phyloP scores from a whole-genome alignment of 352 stramenopile genomes.

The Globisporangium sylvaticum region DNA sequence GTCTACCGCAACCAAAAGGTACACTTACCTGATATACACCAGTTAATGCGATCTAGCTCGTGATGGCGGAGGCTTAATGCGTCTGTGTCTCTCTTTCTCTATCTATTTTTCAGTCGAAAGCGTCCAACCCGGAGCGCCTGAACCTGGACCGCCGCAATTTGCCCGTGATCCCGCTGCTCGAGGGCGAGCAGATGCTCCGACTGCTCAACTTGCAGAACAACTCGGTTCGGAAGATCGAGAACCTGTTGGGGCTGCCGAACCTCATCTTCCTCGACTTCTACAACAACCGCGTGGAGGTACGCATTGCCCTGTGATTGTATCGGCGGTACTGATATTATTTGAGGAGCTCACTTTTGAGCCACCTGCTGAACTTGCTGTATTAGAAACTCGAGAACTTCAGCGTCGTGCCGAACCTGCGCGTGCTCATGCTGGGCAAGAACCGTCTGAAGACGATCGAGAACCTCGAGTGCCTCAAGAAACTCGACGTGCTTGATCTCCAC shows the following conservation, averaged over 20 bases:
- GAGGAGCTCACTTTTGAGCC: background rate
- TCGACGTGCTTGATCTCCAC: conserved; percentile 92
- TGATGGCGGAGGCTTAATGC: background rate
- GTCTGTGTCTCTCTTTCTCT: background rate
- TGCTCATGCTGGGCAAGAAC: conserved; percentile 93
- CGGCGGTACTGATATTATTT: background rate
- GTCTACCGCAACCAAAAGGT: conserved; percentile 75
- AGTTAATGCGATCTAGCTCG: background rate
- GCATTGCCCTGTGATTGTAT: background rate
- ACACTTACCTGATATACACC: background rate
- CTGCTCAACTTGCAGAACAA: conserved; percentile 93
- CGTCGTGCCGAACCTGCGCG: conserved; percentile 76
- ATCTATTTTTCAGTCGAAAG: conserved; percentile 36
- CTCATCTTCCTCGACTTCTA: conserved; percentile 93
- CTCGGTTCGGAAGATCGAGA: conserved; percentile 77
- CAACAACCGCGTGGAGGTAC: conserved; percentile 88
- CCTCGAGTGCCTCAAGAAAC: conserved; percentile 75
- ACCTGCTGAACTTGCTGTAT: background rate
- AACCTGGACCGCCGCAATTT: conserved; percentile 88
- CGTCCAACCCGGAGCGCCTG: conserved; percentile 74
- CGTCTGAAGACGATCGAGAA: conserved; percentile 78
- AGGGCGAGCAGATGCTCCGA: conserved; percentile 86
- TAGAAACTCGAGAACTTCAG: conserved; percentile 79
- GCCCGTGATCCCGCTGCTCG: conserved; percentile 72
- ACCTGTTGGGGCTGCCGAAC: conserved; percentile 81